Evolutionary conservation across 192 early-diverging fungal genomes (phyloP), one percentile per base, ranked within the genome.

Genomic region (Piromyces finnis): DNA sequence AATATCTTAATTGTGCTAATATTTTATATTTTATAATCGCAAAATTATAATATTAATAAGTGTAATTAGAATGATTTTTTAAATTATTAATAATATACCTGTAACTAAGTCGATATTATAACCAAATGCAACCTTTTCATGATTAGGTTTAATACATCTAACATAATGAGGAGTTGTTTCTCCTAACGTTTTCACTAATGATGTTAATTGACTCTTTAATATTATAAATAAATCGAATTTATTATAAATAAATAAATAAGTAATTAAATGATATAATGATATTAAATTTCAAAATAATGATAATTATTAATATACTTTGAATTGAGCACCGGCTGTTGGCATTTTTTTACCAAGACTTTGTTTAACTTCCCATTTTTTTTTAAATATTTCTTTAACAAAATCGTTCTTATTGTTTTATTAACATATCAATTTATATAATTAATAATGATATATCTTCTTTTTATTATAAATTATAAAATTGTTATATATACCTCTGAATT

Each of bases 61-160:
- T n/a, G n/a, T n/a, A n/a, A n/a, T n/a, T n/a, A n/a, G n/a, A n/a
- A n/a, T n/a, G n/a, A n/a, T n/a, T n/a, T n/a, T n/a, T n/a, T n/a
- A n/a, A n/a, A n/a, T n/a, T n/a, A n/a, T n/a, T n/a, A n/a, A n/a
- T n/a, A n/a, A 81, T 80, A 18, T 37, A 86, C 86, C 59, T 39
- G 88, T 39, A 32, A 89, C 88, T 84, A 87, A 86, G 5, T 87
- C 81, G 18, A 87, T 81, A 78, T 88, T 84, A 82, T 87, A 89
- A 28, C 79, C 59, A 79, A 89, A 89, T 7, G 88, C 85, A 77
- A 84, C 83, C 79, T 90, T 89, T 78, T 79, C 30, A 30, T 86
- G 82, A 79, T 89, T 89, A 13, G 88, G 88, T 79, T 89, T 89
- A 59, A 89, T 89, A 82, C 88, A 89, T 17, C 88, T 83, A n/a